Evolutionary conservation across 2,329 filamentous ascomycete species (phyloP), one percentile per base, ranked within the genome.

Genomic region (Trichoderma brevicompactum): DNA sequence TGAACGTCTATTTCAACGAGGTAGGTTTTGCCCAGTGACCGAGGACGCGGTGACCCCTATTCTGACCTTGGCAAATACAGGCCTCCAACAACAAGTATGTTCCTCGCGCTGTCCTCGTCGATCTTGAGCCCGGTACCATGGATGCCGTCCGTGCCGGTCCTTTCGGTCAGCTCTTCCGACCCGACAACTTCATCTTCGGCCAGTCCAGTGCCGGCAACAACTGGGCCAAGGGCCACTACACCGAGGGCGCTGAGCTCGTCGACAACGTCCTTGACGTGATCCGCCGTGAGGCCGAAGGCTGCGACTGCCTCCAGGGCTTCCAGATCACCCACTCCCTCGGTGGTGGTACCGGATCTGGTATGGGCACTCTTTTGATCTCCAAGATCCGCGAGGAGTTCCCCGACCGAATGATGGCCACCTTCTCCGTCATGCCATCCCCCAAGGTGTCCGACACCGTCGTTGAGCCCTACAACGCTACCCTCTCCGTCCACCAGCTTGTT

Each of bases 201-300:
- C 95, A 98, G 86, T 98, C 95, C 76, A 94, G 95, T 88, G 95
- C 95, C 81, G 95, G 95, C 84, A 99, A 99, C 92, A 98, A 98
- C 90, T 99, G 95, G 95, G 95, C 95, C 82, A 99, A 98, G 90
- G 95, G 95, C 85, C 95, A 99, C 82, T 99, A 99, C 89, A 99
- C 95, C 72, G 95, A 99, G 86, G 95, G 95, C 89, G 95, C 95
- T 74, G 95, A 99, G 86, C 89, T 98, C 70, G 95, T 99, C 74
- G 95, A 99, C 86, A 88, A 97, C 78, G 95, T 99, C 74, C 89
- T 99, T 74, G 95, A 98, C 79, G 95, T 99, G 72, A 94, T 99
- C 79, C 95, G 95, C 79, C 94, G 95, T 77, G 95, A 99, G 87
- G 94, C 95, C 73, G 95, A 99, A 85, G 92, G 92, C 80, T 98